Base-by-base conservation (phyloP, 1,284 basidiomycete genomes). In the Xerocomus nothofagi region DNA sequence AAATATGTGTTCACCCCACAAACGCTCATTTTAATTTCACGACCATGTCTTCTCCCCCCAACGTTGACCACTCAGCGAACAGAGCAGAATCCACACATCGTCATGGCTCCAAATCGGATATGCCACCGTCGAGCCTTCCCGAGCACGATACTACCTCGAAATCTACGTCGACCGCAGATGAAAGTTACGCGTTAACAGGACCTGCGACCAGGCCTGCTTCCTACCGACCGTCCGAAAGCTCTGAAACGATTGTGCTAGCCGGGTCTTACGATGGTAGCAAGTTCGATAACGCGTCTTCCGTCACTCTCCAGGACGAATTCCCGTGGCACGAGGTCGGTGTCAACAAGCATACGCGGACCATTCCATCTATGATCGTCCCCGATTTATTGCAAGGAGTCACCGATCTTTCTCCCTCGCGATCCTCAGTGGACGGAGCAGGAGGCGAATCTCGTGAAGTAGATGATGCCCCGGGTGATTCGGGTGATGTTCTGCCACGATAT, bases 331-430 rank as follows among this genome's bases (percentile, higher is more conserved):
- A 37, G 29, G 24, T 41, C 4, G 38, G 12, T 1, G 18, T 30
- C 15, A 15, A 49, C 33, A 34, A 37, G 39, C 15, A 7, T 8
- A 20, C 21, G 6, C 47, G 40, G 11, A 49, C 1, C 6, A 45
- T 68, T 9, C 64, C 65, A 2, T 20, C 50, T 5, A 45, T 23
- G 3, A 47, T 62, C 26, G 26, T 44, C 17, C 59, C 65, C 6
- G 39, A 15, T 1, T 44, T 66, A 11, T 41, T 69, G 37, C 57
- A 61, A 36, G 37, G 33, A 1, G 7, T 44, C 14, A 5, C 11
- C n/a, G 29, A 46, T 17, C n/a, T 52, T 12, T 54, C 44, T 24
- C 41, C 40, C 3, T 34, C 44, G 37, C 30, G 14, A 11, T 18
- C 36, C 6, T 36, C 20, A 5, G 32, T 23, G 10, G 31, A 37